Percentiles rank a stretch among this genome's conserved stretches.
phyloP scores from a whole-genome alignment of 768 basidiomycete species.

The Termitomyces sp. region DNA sequence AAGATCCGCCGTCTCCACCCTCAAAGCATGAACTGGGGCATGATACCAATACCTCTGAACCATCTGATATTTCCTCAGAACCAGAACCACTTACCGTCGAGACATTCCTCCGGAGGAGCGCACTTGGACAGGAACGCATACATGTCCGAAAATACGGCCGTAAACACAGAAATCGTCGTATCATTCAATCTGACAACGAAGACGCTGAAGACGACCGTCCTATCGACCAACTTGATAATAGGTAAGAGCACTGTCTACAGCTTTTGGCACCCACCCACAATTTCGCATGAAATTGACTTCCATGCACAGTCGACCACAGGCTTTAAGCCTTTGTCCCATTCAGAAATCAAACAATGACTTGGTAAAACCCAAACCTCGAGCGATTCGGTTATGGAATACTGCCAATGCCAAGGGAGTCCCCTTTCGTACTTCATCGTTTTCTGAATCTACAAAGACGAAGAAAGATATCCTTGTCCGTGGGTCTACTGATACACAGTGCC shows the following conservation, averaged over 20 bases:
- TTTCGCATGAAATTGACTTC: not conserved
- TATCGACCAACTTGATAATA: not conserved
- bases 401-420: slow-evolving; percentile 26
- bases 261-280: not conserved
- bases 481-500: not conserved
- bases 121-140: not conserved
- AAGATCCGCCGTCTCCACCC: not conserved
- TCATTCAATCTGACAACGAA: slow-evolving; percentile 10
- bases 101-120: slow-evolving; percentile 20
- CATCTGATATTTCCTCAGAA: slow-evolving; percentile 6
- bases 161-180: slow-evolving; percentile 6
- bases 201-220: not conserved
- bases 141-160: slow-evolving; percentile 17
- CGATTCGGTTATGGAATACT: slow-evolving; percentile 15
- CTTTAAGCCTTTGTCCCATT: slow-evolving; percentile 21
- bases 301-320: slow-evolving; percentile 11
- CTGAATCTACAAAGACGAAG: not conserved
- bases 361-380: slow-evolving; percentile 1
- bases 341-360: not conserved
- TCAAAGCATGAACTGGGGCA: not conserved
- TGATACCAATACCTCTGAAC: not conserved
- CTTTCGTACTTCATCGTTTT: slow-evolving; percentile 19
- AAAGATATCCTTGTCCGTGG: not conserved
- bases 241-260: not conserved
- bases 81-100: slow-evolving; percentile 21